phyloP scores from a whole-genome alignment of 192 early-diverging fungal genomes.

The Piromyces sp. region DNA sequence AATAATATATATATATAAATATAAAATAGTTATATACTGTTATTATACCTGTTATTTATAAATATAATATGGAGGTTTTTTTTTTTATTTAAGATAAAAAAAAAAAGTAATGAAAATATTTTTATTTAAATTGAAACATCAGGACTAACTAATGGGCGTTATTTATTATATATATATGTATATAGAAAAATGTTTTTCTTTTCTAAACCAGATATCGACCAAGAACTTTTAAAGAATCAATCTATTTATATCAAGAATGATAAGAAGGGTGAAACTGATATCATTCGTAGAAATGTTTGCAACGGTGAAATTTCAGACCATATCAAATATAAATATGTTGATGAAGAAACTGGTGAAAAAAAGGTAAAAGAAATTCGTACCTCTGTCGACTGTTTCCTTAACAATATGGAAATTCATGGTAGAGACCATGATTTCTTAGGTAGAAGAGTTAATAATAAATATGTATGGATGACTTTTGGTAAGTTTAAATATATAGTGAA shows the following conservation, averaged over 20 bases:
- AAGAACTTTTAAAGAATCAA: background rate
- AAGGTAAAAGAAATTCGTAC: background rate
- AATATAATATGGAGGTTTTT: too few species aligned
- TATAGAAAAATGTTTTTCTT: background rate
- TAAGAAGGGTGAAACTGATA: background rate
- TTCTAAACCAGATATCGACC: background rate
- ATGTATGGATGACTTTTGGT: background rate
- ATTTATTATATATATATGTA: too few species aligned
- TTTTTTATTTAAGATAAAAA: too few species aligned
- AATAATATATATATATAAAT: too few species aligned
- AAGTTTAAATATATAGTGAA: too few species aligned
- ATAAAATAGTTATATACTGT: too few species aligned
- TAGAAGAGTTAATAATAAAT: background rate
- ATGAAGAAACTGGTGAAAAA: background rate
- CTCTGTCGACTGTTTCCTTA: background rate
- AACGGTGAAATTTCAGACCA: background rate
- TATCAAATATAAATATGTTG: background rate
- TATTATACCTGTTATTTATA: too few species aligned
- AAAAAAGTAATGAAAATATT: too few species aligned
- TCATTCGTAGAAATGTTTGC: background rate
- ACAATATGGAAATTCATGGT: background rate
- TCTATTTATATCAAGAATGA: background rate
- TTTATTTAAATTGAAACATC: too few species aligned
- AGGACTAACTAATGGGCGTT: too few species aligned
- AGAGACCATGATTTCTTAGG: background rate